Conservation (phyloP, 2,329 filamentous ascomycete genomes). For the Leptosphaerulina australis region DNA sequence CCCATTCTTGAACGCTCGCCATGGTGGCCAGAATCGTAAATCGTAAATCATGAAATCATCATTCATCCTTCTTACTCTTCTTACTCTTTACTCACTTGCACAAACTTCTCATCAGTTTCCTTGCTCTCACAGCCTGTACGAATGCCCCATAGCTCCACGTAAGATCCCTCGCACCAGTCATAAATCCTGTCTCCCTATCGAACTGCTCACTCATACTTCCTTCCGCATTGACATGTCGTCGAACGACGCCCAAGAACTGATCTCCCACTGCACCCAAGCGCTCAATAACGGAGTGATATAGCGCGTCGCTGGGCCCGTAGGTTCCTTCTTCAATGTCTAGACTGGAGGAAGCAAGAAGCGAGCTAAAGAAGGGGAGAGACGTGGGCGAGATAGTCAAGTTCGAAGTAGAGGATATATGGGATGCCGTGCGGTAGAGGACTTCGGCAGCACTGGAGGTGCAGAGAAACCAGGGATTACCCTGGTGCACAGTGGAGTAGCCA, state of each 20-base stretch:
- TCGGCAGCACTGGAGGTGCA: conserved; percentile 52
- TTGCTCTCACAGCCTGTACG: conserved; percentile 48
- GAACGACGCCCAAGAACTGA: conserved; percentile 51
- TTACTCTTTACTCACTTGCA: too few species aligned
- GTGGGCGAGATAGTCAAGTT: conserved; percentile 41
- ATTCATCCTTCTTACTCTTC: neutral
- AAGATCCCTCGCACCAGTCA: conserved; percentile 51
- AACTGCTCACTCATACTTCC: conserved; percentile 55
- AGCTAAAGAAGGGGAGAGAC: conserved; percentile 47
- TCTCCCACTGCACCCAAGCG: conserved; percentile 47
- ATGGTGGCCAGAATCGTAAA: too few species aligned
- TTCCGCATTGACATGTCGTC: conserved; percentile 46
- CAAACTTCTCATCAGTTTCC: conserved; percentile 22
- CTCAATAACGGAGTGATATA: conserved; percentile 41
- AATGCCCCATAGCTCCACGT: conserved; percentile 56
- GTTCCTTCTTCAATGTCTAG: conserved; percentile 29
- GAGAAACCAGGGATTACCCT: conserved; percentile 53
- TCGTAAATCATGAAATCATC: conserved; percentile 10
- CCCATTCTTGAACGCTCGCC: too few species aligned
- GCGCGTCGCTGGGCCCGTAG: conserved; percentile 35
- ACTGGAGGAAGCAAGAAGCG: conserved; percentile 39
- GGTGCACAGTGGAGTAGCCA: conserved; percentile 42
- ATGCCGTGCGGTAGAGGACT: conserved; percentile 48
- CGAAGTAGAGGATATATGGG: conserved; percentile 34
- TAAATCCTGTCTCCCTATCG: conserved; percentile 48